Conservation (phyloP, 2,329 filamentous ascomycete genomes). For the Verticillium nonalfalfae region DNA sequence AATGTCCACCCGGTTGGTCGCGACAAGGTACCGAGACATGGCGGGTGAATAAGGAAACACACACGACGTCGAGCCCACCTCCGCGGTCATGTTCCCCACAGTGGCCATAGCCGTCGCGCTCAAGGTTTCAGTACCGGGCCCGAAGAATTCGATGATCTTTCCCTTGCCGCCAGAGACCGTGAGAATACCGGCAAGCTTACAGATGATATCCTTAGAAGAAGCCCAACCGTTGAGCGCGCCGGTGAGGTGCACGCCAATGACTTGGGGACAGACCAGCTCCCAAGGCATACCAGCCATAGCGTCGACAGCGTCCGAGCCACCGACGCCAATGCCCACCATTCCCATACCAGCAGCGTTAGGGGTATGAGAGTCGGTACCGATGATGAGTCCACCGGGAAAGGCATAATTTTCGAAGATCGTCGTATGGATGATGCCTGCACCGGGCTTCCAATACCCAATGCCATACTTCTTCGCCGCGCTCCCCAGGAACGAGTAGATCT, state of each 20-base stretch:
- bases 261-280: conserved; percentile 24
- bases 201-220: conserved; percentile 27
- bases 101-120: conserved; percentile 29
- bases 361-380: conserved; percentile 29
- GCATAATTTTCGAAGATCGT: conserved; percentile 33
- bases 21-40: conserved; percentile 22
- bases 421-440: conserved; percentile 28
- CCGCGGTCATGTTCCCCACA: conserved; percentile 28
- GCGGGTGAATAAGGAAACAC: conserved; percentile 26
- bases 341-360: conserved; percentile 27
- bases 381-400: conserved; percentile 25
- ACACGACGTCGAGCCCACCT: conserved; percentile 27
- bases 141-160: conserved; percentile 27
- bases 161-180: conserved; percentile 26
- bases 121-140: conserved; percentile 21
- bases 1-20: conserved; percentile 19
- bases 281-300: conserved; percentile 24
- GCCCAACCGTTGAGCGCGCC: conserved; percentile 23
- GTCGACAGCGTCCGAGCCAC: conserved; percentile 41
- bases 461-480: conserved; percentile 36
- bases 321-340: conserved; percentile 32
- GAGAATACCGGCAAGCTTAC: conserved; percentile 25
- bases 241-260: conserved; percentile 22
- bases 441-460: conserved; percentile 32
- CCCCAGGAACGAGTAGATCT: conserved; percentile 30